Conservation (phyloP, 805 yeast genomes). For the Candida ponderosae region DNA sequence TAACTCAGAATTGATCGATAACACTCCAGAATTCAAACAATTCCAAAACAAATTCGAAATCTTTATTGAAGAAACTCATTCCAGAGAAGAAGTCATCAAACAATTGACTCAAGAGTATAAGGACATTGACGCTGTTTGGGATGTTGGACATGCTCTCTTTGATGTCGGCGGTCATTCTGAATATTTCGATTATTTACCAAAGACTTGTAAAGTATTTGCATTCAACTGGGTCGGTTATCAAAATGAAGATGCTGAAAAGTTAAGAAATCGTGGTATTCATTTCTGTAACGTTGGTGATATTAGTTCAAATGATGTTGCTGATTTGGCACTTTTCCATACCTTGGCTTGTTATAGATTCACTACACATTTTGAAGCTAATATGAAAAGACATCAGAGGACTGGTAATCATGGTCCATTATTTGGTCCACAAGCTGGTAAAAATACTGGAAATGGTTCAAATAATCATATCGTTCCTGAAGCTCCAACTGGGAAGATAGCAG, state of each 20-base stretch:
- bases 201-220: constrained; percentile 37
- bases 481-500: constrained; percentile 53
- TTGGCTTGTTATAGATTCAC: constrained; percentile 55
- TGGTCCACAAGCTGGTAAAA: constrained; percentile 35
- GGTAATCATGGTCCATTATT: constrained; percentile 33
- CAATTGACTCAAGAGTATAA: constrained; percentile 30
- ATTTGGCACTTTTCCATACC: constrained; percentile 52
- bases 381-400: constrained; percentile 29
- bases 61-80: constrained; percentile 30
- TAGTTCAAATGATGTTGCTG: constrained; percentile 67
- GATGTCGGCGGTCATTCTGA: too few species aligned
- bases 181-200: constrained; percentile 40
- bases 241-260: constrained; percentile 34
- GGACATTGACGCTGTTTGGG: constrained; percentile 47
- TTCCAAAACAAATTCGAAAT: constrained; percentile 35
- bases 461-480: constrained; percentile 30
- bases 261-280: constrained; percentile 39
- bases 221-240: constrained; percentile 60
- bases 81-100: constrained; percentile 31
- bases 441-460: constrained; percentile 24
- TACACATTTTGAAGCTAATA: constrained; percentile 38
- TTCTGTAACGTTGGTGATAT: constrained; percentile 56
- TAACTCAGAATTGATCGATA: too few species aligned
- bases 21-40: constrained; percentile 36
- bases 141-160: too few species aligned